These are phyloP conservation scores for Vittaforma corneae DNA, from an alignment of 371 early-diverging fungal genomes.

Conservation along the genomic window DNA sequence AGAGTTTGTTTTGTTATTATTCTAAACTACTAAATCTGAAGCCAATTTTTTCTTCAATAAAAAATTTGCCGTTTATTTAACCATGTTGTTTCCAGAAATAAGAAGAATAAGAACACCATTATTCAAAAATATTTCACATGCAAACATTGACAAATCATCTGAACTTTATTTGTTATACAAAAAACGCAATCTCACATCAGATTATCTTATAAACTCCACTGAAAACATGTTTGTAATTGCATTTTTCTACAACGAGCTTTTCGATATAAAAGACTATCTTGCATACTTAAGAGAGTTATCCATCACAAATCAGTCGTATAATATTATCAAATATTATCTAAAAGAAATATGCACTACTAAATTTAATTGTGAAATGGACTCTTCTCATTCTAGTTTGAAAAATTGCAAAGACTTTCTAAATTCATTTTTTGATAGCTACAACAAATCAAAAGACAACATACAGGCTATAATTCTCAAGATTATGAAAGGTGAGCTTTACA, in stretches of 20 bases:
- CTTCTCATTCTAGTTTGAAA: too few species aligned
- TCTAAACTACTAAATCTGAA: too few species aligned
- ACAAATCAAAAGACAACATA: too few species aligned
- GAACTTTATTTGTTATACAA: neutral
- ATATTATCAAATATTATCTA: conserved; percentile 8
- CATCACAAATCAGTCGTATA: conserved; percentile 5
- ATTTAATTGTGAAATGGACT: too few species aligned
- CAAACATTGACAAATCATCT: neutral
- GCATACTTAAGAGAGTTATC: neutral
- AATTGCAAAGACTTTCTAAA: too few species aligned
- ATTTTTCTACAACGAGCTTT: conserved; percentile 6
- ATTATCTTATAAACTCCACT: conserved; percentile 1
- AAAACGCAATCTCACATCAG: neutral
- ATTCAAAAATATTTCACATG: neutral
- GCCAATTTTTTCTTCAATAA: too few species aligned
- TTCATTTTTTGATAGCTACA: too few species aligned
- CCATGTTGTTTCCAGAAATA: neutral
- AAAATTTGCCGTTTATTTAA: too few species aligned
- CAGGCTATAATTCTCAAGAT: too few species aligned
- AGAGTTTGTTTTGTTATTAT: too few species aligned
- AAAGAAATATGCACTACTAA: neutral
- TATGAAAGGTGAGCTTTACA: too few species aligned
- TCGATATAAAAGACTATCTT: conserved; percentile 15
- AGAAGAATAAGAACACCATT: neutral
- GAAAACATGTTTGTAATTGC: conserved; percentile 1